These are phyloP conservation scores for Stephania cephalantha DNA, from an alignment of 164 flowering plant species.

Conservation along the genomic window DNA sequence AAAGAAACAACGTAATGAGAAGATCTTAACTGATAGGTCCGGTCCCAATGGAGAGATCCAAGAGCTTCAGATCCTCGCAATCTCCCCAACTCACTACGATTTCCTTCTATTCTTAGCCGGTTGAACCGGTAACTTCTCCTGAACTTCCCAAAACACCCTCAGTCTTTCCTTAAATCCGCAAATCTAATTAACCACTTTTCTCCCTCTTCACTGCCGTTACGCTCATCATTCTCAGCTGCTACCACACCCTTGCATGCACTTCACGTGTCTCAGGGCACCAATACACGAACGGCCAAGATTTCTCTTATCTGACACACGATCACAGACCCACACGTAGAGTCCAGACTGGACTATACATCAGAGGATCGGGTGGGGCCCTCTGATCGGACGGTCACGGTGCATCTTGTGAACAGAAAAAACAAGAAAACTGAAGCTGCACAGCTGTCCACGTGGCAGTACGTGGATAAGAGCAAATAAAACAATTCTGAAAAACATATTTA, in stretches of 20 bases:
- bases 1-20: too few relatives aligned
- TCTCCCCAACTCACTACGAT: slow-evolving; percentile 3
- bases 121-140: slow-evolving; percentile 27
- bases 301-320: not conserved
- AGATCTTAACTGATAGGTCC: slow-evolving; percentile 15
- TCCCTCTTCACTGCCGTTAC: not conserved
- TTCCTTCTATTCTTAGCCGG: slow-evolving; percentile 18
- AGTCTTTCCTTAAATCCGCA: not conserved
- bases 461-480: too few relatives aligned
- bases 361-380: too few relatives aligned
- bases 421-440: too few relatives aligned
- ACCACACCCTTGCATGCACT: not conserved
- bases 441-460: too few relatives aligned
- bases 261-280: not conserved
- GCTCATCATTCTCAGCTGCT: not conserved
- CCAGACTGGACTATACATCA: too few relatives aligned
- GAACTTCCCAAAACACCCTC: slow-evolving; percentile 9
- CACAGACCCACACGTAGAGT: too few relatives aligned
- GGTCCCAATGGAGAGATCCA: slow-evolving; percentile 23
- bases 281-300: not conserved
- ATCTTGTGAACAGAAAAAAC: too few relatives aligned
- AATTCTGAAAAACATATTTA: too few relatives aligned
- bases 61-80: slow-evolving; percentile 1
- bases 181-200: not conserved
- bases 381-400: too few relatives aligned